Evolutionary conservation across 108 stramenopile genomes (phyloP), one percentile per base, ranked within the genome.

Genomic region (Nannochloropsis gaditana): DNA sequence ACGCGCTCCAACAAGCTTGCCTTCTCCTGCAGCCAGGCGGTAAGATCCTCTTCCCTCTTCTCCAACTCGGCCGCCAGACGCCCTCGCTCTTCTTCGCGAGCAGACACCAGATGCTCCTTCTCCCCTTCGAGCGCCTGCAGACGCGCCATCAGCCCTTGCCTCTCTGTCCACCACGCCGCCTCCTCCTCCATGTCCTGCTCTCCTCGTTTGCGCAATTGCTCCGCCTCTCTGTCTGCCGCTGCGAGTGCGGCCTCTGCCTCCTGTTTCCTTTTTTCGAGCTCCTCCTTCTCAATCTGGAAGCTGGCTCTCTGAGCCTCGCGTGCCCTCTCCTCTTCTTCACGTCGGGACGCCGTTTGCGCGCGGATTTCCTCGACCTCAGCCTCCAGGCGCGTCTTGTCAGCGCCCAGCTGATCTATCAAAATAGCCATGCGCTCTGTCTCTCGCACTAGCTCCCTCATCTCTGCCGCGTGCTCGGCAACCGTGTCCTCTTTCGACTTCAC

Each of bases 231-330:
- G 19, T n/a, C n/a, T n/a, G 59, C 59, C 15, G 59, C 59, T n/a
- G 15, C 59, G n/a, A 73, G 59, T n/a, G 59, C 59, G 59, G 59
- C 59, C 59, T 73, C 59, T n/a, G n/a, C 19, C 59, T 73, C 59
- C 59, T 8, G 19, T n/a, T n/a, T 73, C 3, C 59, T 15, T 73
- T 15, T n/a, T n/a, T n/a, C 19, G 19, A 73, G 15, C 59, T 3
- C 59, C n/a, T 73, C 59, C n/a, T 73, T 73, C 59, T 73, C 8
- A 8, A 15, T 3, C n/a, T 15, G 15, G 19, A 15, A 73, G 4
- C n/a, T n/a, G 19, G n/a, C 4, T 73, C 6, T 15, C 59, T 73
- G 59, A 15, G 15, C n/a, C 59, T 73, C 59, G 59, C n/a, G 59
- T 2, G 19, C 59, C 59, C n/a, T 15, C 6, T 15, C 59, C 47